Base-by-base conservation (phyloP, 345 rosid genomes). In the Eucalyptus sp. region DNA sequence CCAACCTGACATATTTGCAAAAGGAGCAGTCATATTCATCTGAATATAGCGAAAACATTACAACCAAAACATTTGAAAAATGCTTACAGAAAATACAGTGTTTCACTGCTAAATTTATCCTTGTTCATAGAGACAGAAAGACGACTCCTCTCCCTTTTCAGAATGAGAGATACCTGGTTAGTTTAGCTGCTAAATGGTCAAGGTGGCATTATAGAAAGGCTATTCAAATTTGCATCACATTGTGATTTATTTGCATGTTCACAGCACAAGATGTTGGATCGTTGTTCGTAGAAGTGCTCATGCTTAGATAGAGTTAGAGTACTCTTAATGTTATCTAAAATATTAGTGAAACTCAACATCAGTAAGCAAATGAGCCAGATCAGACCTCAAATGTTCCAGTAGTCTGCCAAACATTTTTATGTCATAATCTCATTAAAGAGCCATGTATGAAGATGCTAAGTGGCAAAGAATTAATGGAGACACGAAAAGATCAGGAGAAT, bases 1-100 rank as follows among this genome's bases (percentile, higher is more conserved):
- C 99, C 99, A 94, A 98, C 99, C 99, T 98, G 88, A 33, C 87
- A 89, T 60, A 88, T 56, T 58, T 87, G 87, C 87, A 88, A 86
- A 79, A 87, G 48, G 54, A 87, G 41, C 86, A 81, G 83, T 60
- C 89, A 14, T 50, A 68, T 18, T 52, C 22, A 88, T 60, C 58
- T 50, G 64, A 79, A 71, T 52, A 16, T 64, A 83, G 27, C 13
- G 7, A 41, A n/a, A 33, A 20, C 52, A 71, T 54, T 27, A 22
- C 31, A 52, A 80, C 37, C 49, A 50, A 41, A 52, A 20, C n/a
- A 80, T 12, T 48, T 76, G 27, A 37, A 76, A 76, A 43, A 20
- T 41, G 16, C 84, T 71, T 41, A 22, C 33, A 50, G 62, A 51
- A 10, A 86, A 33, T 33, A 86, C 29, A 3, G 3, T 41, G 3